Evolutionary conservation across 768 basidiomycete species (phyloP).

Genomic region (Trametes cubensis): DNA sequence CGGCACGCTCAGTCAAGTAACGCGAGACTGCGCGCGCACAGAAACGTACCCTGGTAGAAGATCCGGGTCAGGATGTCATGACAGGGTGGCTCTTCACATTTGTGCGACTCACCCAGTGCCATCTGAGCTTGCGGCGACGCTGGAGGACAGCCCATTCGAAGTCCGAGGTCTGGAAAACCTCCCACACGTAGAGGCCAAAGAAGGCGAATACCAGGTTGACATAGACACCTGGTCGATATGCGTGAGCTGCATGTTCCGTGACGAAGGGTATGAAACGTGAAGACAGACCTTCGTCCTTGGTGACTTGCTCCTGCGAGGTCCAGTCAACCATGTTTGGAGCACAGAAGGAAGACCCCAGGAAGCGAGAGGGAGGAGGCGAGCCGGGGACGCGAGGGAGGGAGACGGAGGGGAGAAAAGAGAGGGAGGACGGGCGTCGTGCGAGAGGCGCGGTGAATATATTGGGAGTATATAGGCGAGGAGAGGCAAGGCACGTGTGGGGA

Average conservation of each 20-base stretch:
- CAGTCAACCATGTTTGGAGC: conserved; percentile 51
- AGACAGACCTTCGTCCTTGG: conserved; percentile 29
- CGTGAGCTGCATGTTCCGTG: neutral
- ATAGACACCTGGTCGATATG: conserved; percentile 55
- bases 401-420: conserved; percentile 1
- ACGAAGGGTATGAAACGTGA: neutral
- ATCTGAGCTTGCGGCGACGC: conserved; percentile 59
- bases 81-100: no score
- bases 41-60: conserved; percentile 6
- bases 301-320: conserved; percentile 47
- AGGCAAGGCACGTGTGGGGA: conserved; percentile 16
- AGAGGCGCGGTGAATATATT: neutral
- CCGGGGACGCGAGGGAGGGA: neutral
- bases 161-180: conserved; percentile 59
- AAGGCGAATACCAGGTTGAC: conserved; percentile 61
- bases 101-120: conserved; percentile 62
- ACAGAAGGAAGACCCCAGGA: conserved; percentile 5
- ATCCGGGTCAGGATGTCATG: no score
- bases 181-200: conserved; percentile 71
- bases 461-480: conserved; percentile 18
- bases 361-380: conserved; percentile 7
- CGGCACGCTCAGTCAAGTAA: neutral
- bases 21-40: neutral
- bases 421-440: neutral
- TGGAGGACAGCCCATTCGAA: conserved; percentile 71